Base-by-base conservation (phyloP, 1,139 yeast genomes). In the Saccharomyces hybrid region DNA sequence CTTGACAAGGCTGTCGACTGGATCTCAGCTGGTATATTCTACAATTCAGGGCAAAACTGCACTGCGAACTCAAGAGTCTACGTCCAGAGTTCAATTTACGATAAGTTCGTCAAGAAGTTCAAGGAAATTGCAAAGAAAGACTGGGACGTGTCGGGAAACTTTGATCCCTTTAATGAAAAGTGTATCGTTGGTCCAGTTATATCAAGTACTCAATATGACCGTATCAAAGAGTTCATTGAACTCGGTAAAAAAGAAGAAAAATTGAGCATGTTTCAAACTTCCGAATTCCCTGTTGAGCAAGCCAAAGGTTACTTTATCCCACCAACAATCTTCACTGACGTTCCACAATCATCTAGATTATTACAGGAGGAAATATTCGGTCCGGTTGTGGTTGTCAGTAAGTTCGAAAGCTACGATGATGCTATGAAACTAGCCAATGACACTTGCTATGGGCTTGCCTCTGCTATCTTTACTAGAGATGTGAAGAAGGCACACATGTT, bases 21-120 rank as follows among this genome's bases (percentile, higher is more conserved):
- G 86, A 84, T 91, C 49, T 89, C 93, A 27, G 75, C 81, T 60
- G 97, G 97, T 63, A 82, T 90, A 59, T 84, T 88, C 78, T 79
- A 78, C 70, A 90, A 90, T 73, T 82, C 86, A 66, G 97, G 97
- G 48, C 97, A 90, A 73, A 85, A 89, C 53, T 90, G 97, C 75
- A 88, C 95, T 47, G 89, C 96, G 54, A 89, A 91, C 55, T 89
- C 93, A 58, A 78, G 97, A 60, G 78, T 89, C 44, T 86, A 86
- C 61, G 86, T 88, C 32, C 90, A 88, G 61, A 83, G 80, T 54
- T 71, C 76, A 2, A 73, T 88, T 47, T 86, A 86, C 68, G 95
- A 88, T 56, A 74, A 78, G 62, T 79, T 84, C 56, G 63, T 83
- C 48, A 70, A 68, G 11, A 74, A 73, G 57, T 82, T 82, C 63